Conservation (phyloP, 2,329 filamentous ascomycete genomes). For the Aspergillus latus region DNA sequence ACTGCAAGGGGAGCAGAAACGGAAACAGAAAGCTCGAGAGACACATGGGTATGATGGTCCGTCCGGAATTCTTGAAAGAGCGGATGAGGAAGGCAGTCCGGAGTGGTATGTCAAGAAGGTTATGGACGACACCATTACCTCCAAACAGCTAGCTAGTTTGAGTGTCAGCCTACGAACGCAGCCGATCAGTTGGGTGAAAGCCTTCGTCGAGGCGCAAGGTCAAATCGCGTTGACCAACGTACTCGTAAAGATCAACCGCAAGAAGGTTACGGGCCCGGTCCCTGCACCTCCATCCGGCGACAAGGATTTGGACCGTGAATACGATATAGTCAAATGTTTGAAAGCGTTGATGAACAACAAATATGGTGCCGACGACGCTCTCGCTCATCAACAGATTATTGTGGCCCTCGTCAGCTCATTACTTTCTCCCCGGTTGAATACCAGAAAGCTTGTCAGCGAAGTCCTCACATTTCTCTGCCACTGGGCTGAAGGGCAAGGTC, state of each 20-base stretch:
- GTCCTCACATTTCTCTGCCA: conserved; percentile 95
- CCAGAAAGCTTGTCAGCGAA: conserved; percentile 91
- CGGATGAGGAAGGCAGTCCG: conserved; percentile 91
- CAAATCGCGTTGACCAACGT: conserved; percentile 95
- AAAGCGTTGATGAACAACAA: conserved; percentile 99
- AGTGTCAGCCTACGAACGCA: conserved; percentile 94
- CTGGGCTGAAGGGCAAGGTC: conserved; percentile 85
- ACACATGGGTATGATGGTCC: conserved; percentile 65
- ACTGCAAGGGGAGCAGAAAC: conserved; percentile 90
- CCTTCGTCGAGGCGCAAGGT: conserved; percentile 95
- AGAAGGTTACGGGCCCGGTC: conserved; percentile 71
- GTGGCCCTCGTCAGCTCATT: conserved; percentile 83
- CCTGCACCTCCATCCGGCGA: conserved; percentile 63
- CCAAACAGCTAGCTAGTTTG: conserved; percentile 87
- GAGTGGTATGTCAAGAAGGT: conserved; percentile 98
- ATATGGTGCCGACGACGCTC: conserved; percentile 93
- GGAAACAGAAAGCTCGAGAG: conserved; percentile 69
- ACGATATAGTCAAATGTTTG: conserved; percentile 95
- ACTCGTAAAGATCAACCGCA: conserved; percentile 88
- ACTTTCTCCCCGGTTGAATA: conserved; percentile 84
- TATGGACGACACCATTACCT: conserved; percentile 90
- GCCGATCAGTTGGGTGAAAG: conserved; percentile 95
- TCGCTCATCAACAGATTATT: conserved; percentile 85
- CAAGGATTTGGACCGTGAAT: conserved; percentile 84
- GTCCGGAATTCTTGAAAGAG: conserved; percentile 69